Evolutionary conservation across 75 land plant genomes (phyloP).

Genomic region (Gnetum montanum): DNA sequence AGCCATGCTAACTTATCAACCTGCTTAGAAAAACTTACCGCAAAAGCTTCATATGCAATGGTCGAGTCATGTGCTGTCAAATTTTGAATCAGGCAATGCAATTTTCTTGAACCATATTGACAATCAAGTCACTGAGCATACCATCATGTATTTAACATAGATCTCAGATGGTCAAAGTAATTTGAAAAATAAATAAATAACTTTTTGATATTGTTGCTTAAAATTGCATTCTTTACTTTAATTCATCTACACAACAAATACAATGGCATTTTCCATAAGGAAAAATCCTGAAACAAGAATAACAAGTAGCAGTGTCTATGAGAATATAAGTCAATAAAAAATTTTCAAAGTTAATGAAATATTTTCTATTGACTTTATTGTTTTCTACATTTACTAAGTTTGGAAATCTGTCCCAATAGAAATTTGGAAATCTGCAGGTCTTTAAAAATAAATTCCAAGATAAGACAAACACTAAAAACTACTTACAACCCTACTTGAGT

Average conservation of each 20-base stretch:
- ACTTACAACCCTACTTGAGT: too few relatives aligned
- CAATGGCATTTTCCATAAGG: too few relatives aligned
- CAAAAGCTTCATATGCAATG: constrained; percentile 12
- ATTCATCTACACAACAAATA: constrained; percentile 13
- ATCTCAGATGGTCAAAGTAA: constrained; percentile 9
- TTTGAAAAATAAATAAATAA: constrained; percentile 8
- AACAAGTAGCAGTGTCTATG: too few relatives aligned
- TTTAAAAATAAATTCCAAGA: too few relatives aligned
- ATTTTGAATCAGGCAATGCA: constrained; percentile 10
- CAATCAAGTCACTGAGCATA: constrained; percentile 8
- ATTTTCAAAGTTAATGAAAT: too few relatives aligned
- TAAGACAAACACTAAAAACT: too few relatives aligned
- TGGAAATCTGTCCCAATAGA: too few relatives aligned
- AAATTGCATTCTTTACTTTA: constrained; percentile 6
- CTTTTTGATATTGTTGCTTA: neutral
- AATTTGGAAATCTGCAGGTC: too few relatives aligned
- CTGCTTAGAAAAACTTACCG: constrained; percentile 9
- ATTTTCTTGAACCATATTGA: constrained; percentile 2
- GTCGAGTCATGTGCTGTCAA: constrained; percentile 11
- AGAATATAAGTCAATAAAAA: too few relatives aligned
- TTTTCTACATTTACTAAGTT: too few relatives aligned
- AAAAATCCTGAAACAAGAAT: too few relatives aligned
- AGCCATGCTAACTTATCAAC: constrained; percentile 1
- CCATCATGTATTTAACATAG: constrained; percentile 11
- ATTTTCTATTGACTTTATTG: too few relatives aligned